Evolutionary conservation across 2,329 filamentous ascomycete species (phyloP), one percentile per base, ranked within the genome.

Genomic region (Aureobasidium pullulans): DNA sequence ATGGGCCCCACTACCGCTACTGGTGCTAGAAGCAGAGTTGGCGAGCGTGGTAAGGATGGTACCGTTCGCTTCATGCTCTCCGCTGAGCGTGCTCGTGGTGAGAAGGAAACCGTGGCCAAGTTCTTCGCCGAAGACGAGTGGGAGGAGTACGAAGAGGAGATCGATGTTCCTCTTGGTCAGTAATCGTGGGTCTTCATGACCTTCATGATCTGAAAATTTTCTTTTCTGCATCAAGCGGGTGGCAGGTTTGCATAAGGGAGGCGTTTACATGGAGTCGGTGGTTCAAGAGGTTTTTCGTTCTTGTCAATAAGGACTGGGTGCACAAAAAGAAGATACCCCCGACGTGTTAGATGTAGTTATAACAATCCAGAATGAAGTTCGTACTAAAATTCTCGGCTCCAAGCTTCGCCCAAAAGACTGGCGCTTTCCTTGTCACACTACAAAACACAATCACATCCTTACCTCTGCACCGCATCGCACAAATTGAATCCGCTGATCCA

Each of bases 31-130:
- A 61, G 67, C 63, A 72, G 66, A 62, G 70, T 67, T 36, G 76
- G 67, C 11, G 76, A 79, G 61, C 70, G 75, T 11, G 76, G 79
- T 6, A 74, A 77, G 34, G 87, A 90, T 23, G 88, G 88, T 6
- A 96, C 93, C 0, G 84, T 95, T 64, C 84, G 94, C 6, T 97
- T 96, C 71, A 90, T 96, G 73, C 86, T 97, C 50, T 89, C 96
- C 64, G 84, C 86, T 0, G 86, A 87, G 58, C 82, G 87, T 52
- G 91, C 91, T 1, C 81, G 82, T 48, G 79, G 80, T 15, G 94
- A 99, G 73, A 83, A 84, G 66, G 79, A 81, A 11, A 79, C 81
- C 11, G 87, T 92, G 1, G 79, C 80, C 4, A 78, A 81, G 52
- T 91, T 86, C 71, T 90, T 87, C 69, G 83, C 82, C 43, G 28